Evolutionary conservation across 2,329 filamentous ascomycete genomes (phyloP), one percentile per base, ranked within the genome.

Genomic region (Cladosporium sp.): DNA sequence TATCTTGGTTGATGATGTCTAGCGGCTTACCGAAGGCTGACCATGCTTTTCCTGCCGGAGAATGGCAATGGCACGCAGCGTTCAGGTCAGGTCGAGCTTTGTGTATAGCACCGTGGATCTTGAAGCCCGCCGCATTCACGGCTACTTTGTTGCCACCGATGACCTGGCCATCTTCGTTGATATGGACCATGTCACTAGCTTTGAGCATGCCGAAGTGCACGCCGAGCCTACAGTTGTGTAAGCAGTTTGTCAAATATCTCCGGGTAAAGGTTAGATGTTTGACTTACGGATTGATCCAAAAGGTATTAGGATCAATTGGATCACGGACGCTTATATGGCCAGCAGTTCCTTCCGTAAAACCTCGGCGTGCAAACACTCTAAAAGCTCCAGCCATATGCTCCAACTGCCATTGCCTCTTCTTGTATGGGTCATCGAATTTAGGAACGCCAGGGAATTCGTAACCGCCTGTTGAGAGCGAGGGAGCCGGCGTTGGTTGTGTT

Each of bases 91-190:
- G 71, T 15, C 72, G 61, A 1, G 61, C 62, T 36, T 64, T 48
- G 41, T 70, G 68, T 24, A 70, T 63, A 3, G 65, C 66, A 15
- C 54, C 58, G 55, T 74, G 72, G 30, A 74, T 75, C 39, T 66
- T 64, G 55, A 71, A 74, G 1, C 66, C 72, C 1, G 72, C 70
- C 0, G 64, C 60, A 51, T 75, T 73, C 29, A 72, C 61, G 7
- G 63, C 56, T 17, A 64, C 63, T 44, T 64, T 58, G 19, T 65
- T 59, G n/a, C 66, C 67, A 11, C 63, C 65, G n/a, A 72, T 61
- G 13, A 72, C 64, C 11, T 68, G 60, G 4, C 72, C 73, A 13
- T 69, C 51, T 20, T 70, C 62, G 44, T 72, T 61, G 2, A 75
- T 67, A 7, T 59, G 63, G 7, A 74, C 68, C 47, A 76, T 62